phyloP scores from a whole-genome alignment of 371 early-diverging fungal genomes.

The Mucor sp. region DNA sequence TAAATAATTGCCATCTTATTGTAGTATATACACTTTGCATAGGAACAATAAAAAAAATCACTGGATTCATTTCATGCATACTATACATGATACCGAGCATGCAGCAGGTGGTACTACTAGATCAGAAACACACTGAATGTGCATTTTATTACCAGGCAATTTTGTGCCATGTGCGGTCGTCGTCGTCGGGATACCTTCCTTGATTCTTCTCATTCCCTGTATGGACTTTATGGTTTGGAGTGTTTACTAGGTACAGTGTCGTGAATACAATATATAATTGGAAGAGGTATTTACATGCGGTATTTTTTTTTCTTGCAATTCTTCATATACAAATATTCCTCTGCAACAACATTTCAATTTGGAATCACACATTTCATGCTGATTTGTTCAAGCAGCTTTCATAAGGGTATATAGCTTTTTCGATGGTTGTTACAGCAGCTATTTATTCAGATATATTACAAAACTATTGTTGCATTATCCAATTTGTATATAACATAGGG shows the following conservation, averaged over 20 bases:
- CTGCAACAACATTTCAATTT: too few relatives aligned
- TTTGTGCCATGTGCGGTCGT: not conserved
- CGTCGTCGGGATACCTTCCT: not conserved
- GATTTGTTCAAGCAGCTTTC: too few relatives aligned
- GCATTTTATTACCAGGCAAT: not conserved
- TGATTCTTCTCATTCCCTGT: not conserved
- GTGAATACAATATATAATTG: not conserved
- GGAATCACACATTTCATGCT: too few relatives aligned
- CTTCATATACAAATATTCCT: not conserved
- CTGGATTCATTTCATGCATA: not conserved
- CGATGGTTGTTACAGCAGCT: too few relatives aligned
- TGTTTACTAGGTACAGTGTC: too few relatives aligned
- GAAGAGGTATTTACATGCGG: not conserved
- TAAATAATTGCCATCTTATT: not conserved
- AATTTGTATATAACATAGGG: too few relatives aligned
- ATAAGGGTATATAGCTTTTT: too few relatives aligned
- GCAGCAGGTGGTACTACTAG: not conserved
- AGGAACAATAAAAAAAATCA: not conserved
- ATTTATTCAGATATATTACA: too few relatives aligned
- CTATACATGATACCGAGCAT: not conserved
- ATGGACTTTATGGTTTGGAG: not conserved
- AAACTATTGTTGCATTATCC: too few relatives aligned
- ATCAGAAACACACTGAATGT: not conserved
- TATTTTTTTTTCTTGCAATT: not conserved
- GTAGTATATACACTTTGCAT: not conserved